phyloP scores from a whole-genome alignment of 306 rosid genomes.

The Heteromeles arbutifolia region DNA sequence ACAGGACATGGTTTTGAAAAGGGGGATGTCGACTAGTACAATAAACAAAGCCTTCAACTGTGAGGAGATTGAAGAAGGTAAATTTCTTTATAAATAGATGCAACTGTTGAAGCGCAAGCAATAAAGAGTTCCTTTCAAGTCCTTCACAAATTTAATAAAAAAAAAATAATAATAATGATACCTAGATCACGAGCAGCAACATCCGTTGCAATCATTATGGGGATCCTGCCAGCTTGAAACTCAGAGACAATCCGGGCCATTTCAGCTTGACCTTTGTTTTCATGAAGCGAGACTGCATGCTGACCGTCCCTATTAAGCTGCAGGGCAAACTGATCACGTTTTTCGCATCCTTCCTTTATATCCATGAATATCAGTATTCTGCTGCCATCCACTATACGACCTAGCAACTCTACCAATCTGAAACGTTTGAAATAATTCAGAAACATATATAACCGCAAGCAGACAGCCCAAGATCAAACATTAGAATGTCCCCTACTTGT shows the following conservation, averaged over 20 bases:
- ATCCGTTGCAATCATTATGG: constrained; percentile 97
- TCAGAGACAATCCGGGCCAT: constrained; percentile 96
- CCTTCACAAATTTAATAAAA: constrained; percentile 13
- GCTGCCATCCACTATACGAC: constrained; percentile 95
- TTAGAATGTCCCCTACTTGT: constrained; percentile 52
- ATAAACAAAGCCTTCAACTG: not conserved
- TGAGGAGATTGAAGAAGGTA: not conserved
- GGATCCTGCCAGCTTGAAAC: constrained; percentile 95
- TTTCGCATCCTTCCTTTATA: constrained; percentile 77
- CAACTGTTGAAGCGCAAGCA: not conserved
- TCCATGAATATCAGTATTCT: constrained; percentile 94
- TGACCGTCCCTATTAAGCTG: constrained; percentile 95
- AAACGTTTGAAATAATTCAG: constrained; percentile 20
- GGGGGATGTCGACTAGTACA: not conserved
- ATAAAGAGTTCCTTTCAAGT: constrained; percentile 11
- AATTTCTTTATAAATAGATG: not conserved
- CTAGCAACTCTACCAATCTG: constrained; percentile 89
- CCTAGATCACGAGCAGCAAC: constrained; percentile 98
- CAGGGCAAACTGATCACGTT: constrained; percentile 63
- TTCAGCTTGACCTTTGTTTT: constrained; percentile 97
- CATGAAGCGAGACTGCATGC: constrained; percentile 97
- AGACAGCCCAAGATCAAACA: not conserved
- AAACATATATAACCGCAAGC: constrained; percentile 12
- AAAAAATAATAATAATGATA: constrained; percentile 7
- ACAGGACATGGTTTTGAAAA: not conserved